Percentiles rank a stretch among this genome's conserved stretches.
phyloP scores from a whole-genome alignment of 2,329 filamentous ascomycete genomes.

The Colletotrichum destructivum region DNA sequence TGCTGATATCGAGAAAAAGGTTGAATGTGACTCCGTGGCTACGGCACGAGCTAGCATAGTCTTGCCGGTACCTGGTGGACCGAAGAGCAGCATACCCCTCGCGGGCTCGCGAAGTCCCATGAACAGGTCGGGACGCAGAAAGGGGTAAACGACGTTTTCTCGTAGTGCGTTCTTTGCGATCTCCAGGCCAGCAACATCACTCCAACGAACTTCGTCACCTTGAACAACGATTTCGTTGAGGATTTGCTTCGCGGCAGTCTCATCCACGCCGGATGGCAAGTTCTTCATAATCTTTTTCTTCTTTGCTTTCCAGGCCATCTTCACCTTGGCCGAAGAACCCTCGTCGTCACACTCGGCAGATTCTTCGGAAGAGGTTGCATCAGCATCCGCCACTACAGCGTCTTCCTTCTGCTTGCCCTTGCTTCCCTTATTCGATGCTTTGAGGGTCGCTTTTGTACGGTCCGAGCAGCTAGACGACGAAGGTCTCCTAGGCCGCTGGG shows the following conservation, averaged over 20 bases:
- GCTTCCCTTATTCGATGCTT: slow-evolving; percentile 4
- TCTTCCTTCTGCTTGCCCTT: slow-evolving; percentile 51
- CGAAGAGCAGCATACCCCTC: slow-evolving; percentile 94
- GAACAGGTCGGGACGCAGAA: slow-evolving; percentile 94
- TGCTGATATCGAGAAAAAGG: slow-evolving; percentile 97
- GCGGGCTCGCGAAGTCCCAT: slow-evolving; percentile 95
- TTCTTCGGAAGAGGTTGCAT: slow-evolving; percentile 63
- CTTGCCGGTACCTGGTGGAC: slow-evolving; percentile 97
- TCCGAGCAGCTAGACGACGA: slow-evolving; percentile 35
- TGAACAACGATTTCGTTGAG: slow-evolving; percentile 96
- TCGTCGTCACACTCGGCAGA: slow-evolving; percentile 55
- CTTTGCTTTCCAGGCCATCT: slow-evolving; percentile 72
- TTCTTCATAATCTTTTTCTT: slow-evolving; percentile 80
- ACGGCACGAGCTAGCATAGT: slow-evolving; percentile 97
- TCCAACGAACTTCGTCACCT: slow-evolving; percentile 95
- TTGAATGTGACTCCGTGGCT: slow-evolving; percentile 93
- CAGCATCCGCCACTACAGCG: slow-evolving; percentile 58
- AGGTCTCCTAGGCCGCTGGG: background rate
- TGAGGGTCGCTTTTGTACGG: background rate
- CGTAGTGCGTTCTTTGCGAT: slow-evolving; percentile 92
- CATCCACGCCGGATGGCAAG: slow-evolving; percentile 86
- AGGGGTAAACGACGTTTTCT: slow-evolving; percentile 97
- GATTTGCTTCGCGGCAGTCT: slow-evolving; percentile 88
- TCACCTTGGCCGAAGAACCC: slow-evolving; percentile 57
- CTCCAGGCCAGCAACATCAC: slow-evolving; percentile 91